Evolutionary conservation across 176 grass and related monocot species (phyloP).

Genomic region (Microstegium vimineum): DNA sequence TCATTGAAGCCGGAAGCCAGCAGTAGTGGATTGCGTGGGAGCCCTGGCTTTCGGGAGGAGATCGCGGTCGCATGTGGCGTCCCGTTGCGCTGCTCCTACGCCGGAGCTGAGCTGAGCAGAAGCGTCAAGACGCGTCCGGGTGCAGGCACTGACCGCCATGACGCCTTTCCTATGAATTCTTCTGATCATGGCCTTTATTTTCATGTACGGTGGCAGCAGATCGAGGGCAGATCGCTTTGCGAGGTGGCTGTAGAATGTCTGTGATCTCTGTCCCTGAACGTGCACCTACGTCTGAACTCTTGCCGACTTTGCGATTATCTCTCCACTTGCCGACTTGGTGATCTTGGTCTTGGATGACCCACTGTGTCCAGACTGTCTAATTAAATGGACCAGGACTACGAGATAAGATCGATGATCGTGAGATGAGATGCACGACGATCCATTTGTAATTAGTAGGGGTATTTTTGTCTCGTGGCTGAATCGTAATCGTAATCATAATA

Average conservation of each 20-base stretch:
- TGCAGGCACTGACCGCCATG: slow-evolving; percentile 18
- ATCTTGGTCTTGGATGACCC: background rate
- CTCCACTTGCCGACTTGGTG: background rate
- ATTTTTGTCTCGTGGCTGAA: too few species aligned
- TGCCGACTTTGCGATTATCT: background rate
- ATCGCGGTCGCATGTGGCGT: background rate
- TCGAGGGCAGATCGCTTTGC: slow-evolving; percentile 6
- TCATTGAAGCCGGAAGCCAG: slow-evolving; percentile 20
- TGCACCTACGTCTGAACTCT: background rate
- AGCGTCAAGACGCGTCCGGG: slow-evolving; percentile 25
- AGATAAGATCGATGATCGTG: background rate
- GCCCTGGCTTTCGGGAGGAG: slow-evolving; percentile 32
- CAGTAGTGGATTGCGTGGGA: background rate
- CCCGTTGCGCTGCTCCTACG: slow-evolving; percentile 16
- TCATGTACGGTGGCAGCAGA: background rate
- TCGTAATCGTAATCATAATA: too few species aligned
- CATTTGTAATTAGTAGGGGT: too few species aligned
- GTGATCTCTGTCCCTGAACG: slow-evolving; percentile 21
- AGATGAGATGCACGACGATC: background rate
- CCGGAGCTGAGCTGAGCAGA: background rate
- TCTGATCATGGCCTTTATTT: background rate
- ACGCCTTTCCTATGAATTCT: background rate
- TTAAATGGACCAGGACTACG: background rate
- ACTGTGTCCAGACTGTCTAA: background rate
- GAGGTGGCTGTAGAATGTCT: slow-evolving; percentile 24